These are phyloP conservation scores for Tulasnella sp. DNA, from an alignment of 768 basidiomycete genomes.

Conservation along the genomic window DNA sequence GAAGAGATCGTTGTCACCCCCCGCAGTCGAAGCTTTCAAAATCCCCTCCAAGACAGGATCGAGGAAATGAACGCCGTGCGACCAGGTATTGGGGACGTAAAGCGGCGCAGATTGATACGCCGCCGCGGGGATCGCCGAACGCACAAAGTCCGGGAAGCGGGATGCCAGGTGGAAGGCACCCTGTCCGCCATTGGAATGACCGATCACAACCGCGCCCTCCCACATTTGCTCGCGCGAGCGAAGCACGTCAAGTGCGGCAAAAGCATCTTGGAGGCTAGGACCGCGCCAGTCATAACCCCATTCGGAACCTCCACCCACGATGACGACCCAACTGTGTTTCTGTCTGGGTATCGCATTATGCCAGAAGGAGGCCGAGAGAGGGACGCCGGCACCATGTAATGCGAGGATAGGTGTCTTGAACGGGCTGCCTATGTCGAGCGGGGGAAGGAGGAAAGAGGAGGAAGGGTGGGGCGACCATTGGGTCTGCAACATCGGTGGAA, in stretches of 20 bases:
- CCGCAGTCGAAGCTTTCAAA: slow-evolving; percentile 58
- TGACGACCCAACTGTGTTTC: slow-evolving; percentile 54
- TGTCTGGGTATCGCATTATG: slow-evolving; percentile 46
- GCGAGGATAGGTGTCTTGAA: slow-evolving; percentile 38
- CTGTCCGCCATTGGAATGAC: slow-evolving; percentile 91
- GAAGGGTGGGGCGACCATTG: slow-evolving; percentile 1
- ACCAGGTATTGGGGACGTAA: slow-evolving; percentile 63
- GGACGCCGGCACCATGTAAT: slow-evolving; percentile 78
- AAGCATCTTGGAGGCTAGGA: slow-evolving; percentile 58
- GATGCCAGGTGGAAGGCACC: slow-evolving; percentile 72
- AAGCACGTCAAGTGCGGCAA: slow-evolving; percentile 47
- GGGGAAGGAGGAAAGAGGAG: slow-evolving; percentile 7
- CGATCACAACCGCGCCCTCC: slow-evolving; percentile 46
- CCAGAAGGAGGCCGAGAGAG: slow-evolving; percentile 50
- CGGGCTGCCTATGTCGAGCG: background rate
- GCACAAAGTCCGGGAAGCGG: slow-evolving; percentile 57
- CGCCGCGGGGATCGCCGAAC: slow-evolving; percentile 58
- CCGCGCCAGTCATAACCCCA: slow-evolving; percentile 97
- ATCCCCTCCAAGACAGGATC: slow-evolving; percentile 65
- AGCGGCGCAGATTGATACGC: slow-evolving; percentile 80
- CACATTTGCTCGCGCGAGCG: slow-evolving; percentile 23
- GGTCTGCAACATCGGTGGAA: slow-evolving; percentile 3
- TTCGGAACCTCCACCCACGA: slow-evolving; percentile 71
- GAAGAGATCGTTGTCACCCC: slow-evolving; percentile 82
- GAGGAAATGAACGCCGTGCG: slow-evolving; percentile 61